Evolutionary conservation across 495 filamentous ascomycete genomes (phyloP), one percentile per base, ranked within the genome.

Genomic region (Podospora anserina): DNA sequence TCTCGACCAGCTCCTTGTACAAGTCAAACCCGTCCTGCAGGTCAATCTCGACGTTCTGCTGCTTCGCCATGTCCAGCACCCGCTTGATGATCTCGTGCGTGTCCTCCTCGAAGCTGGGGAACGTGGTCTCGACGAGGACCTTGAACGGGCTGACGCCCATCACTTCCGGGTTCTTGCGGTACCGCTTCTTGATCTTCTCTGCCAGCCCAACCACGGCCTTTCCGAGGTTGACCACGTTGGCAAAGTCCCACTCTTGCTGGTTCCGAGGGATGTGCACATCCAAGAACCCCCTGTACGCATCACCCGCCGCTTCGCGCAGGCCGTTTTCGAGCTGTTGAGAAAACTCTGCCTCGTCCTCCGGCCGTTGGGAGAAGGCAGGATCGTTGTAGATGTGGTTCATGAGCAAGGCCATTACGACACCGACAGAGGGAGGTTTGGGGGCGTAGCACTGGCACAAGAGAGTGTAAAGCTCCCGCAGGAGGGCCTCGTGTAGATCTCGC

Each of bases 1-100:
- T 90, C 71, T 89, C 89, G 11, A 92, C 87, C 53, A 99, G 83
- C 70, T 96, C 90, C 73, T 86, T 89, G 78, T 99, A 99, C 2
- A 99, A 81, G 70, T 94, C 91, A 76, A 99, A 97, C 0, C 93
- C 96, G 73, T 99, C 96, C 71, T 96, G 86, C 26, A 98, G 85
- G 39, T 87, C 86, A 44, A 98, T 86, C 72, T 97, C 93, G 65
- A 88, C 84, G n/a, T 84, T 88, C 63, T 80, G 84, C 15, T 85
- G 84, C 70, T 90, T 86, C 27, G 88, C 86, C 18, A 87, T 83
- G 66, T 92, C 85, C 61, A 97, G 81, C 63, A 97, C 94, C 65
- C 91, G 86, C 61, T 86, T 84, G 61, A 97, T 86, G 75, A 98
- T 86, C 72, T 93, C 91, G 64, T 89, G 83, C 49, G 91, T 90